Evolutionary conservation across 441 rosid genomes (phyloP).

Genomic region (Mallotus repandus): DNA sequence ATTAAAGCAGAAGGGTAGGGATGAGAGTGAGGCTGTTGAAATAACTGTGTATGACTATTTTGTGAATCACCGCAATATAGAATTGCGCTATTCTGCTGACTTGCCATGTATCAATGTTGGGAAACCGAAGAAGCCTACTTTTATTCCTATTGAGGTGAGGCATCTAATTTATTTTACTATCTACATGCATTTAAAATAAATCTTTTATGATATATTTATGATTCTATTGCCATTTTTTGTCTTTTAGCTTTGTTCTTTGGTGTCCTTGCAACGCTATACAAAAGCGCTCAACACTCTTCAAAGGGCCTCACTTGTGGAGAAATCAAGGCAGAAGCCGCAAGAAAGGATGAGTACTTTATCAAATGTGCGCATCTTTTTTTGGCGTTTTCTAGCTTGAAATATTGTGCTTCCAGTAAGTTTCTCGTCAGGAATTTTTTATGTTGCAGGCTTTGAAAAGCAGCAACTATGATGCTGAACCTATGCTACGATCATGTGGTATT

Average conservation of each 20-base stretch:
- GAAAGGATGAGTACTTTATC: conserved; percentile 70
- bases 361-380: conserved; percentile 37
- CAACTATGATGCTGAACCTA: conserved; percentile 63
- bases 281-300: conserved; percentile 61
- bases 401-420: not conserved
- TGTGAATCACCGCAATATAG: conserved; percentile 44
- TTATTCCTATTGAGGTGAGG: conserved; percentile 67
- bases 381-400: not conserved
- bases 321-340: conserved; percentile 85
- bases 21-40: conserved; percentile 37
- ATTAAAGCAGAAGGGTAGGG: conserved; percentile 36
- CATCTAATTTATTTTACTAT: not conserved
- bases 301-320: conserved; percentile 78
- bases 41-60: conserved; percentile 69
- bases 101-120: conserved; percentile 83
- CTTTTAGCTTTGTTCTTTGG: conserved; percentile 60
- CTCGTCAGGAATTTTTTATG: not conserved
- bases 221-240: not conserved
- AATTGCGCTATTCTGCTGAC: conserved; percentile 59
- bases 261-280: conserved; percentile 77
- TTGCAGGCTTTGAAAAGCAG: conserved; percentile 58
- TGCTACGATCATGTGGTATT: conserved; percentile 67
- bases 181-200: not conserved
- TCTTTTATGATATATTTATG: not conserved
- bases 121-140: conserved; percentile 81